phyloP scores from a whole-genome alignment of 805 yeast species.

The Blastobotrys terrestris region DNA sequence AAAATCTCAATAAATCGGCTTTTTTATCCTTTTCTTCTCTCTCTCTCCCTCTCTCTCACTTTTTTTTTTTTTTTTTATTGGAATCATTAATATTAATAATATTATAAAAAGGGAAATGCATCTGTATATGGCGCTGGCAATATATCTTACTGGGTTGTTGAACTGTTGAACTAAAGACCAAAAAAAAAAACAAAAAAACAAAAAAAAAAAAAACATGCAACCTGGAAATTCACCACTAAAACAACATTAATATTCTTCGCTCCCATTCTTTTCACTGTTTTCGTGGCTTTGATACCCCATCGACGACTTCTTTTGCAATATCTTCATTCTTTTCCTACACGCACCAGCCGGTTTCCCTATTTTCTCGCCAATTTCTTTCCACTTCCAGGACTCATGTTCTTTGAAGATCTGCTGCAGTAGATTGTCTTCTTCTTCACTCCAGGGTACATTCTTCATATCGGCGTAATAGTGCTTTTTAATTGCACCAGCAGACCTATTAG shows the following conservation, averaged over 20 bases:
- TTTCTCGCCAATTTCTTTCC: slow-evolving; percentile 24
- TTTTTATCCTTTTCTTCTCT: not conserved
- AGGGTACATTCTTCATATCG: slow-evolving; percentile 26
- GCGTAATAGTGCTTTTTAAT: slow-evolving; percentile 29
- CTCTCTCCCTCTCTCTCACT: too few relatives aligned
- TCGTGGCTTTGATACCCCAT: not conserved
- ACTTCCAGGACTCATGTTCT: slow-evolving; percentile 22
- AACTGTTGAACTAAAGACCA: too few relatives aligned
- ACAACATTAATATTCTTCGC: not conserved
- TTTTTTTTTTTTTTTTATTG: too few relatives aligned
- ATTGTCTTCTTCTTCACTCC: slow-evolving; percentile 25
- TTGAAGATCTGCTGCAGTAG: slow-evolving; percentile 17
- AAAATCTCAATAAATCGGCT: not conserved
- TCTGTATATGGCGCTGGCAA: too few relatives aligned
- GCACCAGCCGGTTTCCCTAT: slow-evolving; percentile 24
- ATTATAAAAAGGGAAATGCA: not conserved
- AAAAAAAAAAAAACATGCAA: not conserved
- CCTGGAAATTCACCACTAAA: not conserved
- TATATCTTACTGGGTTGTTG: too few relatives aligned
- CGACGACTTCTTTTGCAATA: slow-evolving; percentile 1
- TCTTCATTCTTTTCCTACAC: slow-evolving; percentile 21
- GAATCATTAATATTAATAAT: not conserved
- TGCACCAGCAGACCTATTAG: slow-evolving; percentile 27
- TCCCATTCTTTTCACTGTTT: not conserved
- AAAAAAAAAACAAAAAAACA: not conserved